phyloP scores from a whole-genome alignment of 805 yeast genomes.

The Metschnikowia continentalis region DNA sequence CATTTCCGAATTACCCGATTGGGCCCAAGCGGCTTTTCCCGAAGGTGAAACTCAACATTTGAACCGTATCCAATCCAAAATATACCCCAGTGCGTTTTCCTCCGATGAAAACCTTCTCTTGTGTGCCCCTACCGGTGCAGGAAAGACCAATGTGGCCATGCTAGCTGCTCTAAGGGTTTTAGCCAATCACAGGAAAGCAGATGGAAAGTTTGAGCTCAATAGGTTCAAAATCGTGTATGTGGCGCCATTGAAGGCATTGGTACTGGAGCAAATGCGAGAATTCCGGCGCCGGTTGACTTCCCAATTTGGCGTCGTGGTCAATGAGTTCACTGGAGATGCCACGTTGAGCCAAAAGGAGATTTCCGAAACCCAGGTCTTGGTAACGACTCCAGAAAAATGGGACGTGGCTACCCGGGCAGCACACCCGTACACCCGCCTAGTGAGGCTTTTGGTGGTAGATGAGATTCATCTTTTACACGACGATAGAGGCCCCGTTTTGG shows the following conservation, averaged over 20 bases:
- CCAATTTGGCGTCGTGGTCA: conserved; percentile 65
- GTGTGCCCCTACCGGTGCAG: conserved; percentile 99
- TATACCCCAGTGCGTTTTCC: conserved; percentile 72
- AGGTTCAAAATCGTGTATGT: conserved; percentile 78
- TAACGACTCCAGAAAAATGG: conserved; percentile 98
- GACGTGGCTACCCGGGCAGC: conserved; percentile 88
- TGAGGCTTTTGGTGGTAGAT: conserved; percentile 74
- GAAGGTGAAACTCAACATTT: conserved; percentile 58
- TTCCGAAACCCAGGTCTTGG: conserved; percentile 71
- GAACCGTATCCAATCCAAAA: conserved; percentile 80
- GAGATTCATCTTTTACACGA: conserved; percentile 92
- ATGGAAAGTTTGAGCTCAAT: conserved; percentile 49
- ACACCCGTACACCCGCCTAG: conserved; percentile 57
- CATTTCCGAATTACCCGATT: conserved; percentile 64
- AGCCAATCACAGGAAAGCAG: conserved; percentile 43
- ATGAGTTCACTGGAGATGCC: conserved; percentile 89
- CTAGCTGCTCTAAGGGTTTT: conserved; percentile 66
- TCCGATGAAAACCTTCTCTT: conserved; percentile 68
- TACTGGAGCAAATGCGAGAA: conserved; percentile 90
- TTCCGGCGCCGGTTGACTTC: conserved; percentile 62
- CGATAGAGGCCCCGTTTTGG: conserved; percentile 92
- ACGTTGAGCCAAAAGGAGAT: conserved; percentile 73
- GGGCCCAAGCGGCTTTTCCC: conserved; percentile 80
- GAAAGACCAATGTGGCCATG: conserved; percentile 96
- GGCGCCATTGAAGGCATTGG: conserved; percentile 92